Evolutionary conservation across 139 green algal genomes (phyloP).

Genomic region (Parachlorella kessleri): DNA sequence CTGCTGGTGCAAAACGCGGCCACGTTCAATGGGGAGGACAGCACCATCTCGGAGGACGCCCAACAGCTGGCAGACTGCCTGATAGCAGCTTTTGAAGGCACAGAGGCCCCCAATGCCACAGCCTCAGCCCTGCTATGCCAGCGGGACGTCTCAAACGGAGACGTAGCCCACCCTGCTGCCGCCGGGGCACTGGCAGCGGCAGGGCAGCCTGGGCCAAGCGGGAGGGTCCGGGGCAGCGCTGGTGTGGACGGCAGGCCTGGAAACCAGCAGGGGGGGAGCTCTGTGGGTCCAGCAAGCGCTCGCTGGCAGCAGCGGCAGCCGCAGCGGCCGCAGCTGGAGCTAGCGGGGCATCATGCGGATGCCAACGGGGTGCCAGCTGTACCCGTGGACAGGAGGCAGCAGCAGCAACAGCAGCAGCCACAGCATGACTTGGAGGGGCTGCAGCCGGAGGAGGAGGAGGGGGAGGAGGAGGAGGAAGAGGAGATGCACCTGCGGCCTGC

Average conservation of each 20-base stretch:
- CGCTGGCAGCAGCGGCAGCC: neutral
- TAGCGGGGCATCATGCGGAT: neutral
- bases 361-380: neutral
- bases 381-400: neutral
- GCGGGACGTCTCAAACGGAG: too few species aligned
- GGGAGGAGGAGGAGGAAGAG: neutral
- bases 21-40: constrained; percentile 50
- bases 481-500: too few species aligned
- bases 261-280: neutral
- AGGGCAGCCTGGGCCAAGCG: neutral
- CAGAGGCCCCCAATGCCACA: too few species aligned
- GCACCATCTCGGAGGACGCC: constrained; percentile 25
- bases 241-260: too few species aligned
- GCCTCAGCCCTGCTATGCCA: too few species aligned
- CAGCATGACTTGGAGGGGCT: neutral
- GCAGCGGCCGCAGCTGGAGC: neutral
- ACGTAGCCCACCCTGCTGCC: too few species aligned
- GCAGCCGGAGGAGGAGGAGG: neutral
- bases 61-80: constrained; percentile 22
- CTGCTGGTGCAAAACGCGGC: constrained; percentile 41
- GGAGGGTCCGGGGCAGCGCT: neutral
- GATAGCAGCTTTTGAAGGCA: constrained; percentile 5
- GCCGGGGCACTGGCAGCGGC: neutral
- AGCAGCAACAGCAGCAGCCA: constrained; percentile 8
- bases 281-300: neutral